Evolutionary conservation across 1,139 yeast species (phyloP).

Genomic region (Candida glucosophila): DNA sequence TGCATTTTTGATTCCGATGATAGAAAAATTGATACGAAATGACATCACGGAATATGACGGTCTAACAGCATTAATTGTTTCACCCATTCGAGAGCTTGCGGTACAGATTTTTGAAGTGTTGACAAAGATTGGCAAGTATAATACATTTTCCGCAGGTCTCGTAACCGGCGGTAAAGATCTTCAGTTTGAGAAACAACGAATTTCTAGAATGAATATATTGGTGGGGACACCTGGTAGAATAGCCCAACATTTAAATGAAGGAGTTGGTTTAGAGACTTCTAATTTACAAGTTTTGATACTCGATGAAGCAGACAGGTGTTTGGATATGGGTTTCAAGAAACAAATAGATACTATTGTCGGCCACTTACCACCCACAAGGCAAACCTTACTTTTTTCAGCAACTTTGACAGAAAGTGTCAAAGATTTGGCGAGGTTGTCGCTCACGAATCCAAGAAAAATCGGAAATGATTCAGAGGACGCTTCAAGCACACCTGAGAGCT

Average conservation of each 20-base stretch:
- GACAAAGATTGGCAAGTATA: conserved; percentile 72
- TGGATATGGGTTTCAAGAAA: conserved; percentile 93
- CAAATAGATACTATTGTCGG: conserved; percentile 80
- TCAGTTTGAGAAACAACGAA: conserved; percentile 76
- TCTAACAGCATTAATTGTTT: conserved; percentile 80
- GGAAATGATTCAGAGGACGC: conserved; percentile 49
- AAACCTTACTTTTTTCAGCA: conserved; percentile 84
- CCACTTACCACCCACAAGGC: conserved; percentile 79
- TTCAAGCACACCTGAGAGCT: conserved; percentile 70
- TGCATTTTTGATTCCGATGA: conserved; percentile 80
- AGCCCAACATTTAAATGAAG: conserved; percentile 90
- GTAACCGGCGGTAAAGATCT: conserved; percentile 97
- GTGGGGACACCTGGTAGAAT: conserved; percentile 96
- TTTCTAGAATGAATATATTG: conserved; percentile 73
- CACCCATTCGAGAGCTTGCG: conserved; percentile 93
- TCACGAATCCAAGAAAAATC: conserved; percentile 69
- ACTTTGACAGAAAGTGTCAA: conserved; percentile 85
- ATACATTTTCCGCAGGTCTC: conserved; percentile 82
- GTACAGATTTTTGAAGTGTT: conserved; percentile 90
- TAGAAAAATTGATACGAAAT: conserved; percentile 63
- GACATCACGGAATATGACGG: conserved; percentile 88
- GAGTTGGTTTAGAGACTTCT: conserved; percentile 73
- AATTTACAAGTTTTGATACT: conserved; percentile 77
- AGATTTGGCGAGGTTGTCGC: conserved; percentile 82
- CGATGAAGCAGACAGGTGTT: conserved; percentile 94